Conservation (phyloP, 2,329 filamentous ascomycete species). For the Fusarium stilboides region DNA sequence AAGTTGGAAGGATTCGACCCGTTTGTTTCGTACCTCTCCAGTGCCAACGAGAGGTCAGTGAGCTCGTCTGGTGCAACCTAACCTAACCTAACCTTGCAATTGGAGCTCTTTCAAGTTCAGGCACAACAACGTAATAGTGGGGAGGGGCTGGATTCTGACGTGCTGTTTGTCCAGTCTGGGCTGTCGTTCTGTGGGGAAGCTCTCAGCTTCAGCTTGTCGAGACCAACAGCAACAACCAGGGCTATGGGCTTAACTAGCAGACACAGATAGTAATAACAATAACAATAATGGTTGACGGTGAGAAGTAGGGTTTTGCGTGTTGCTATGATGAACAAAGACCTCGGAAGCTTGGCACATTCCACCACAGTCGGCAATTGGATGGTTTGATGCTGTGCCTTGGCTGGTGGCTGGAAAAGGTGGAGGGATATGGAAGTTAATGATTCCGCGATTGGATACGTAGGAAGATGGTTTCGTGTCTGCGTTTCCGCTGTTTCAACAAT, state of each 20-base stretch:
- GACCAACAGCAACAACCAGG: conserved; percentile 10
- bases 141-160: conserved; percentile 34
- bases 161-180: conserved; percentile 31
- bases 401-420: conserved; percentile 41
- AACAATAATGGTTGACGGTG: conserved; percentile 24
- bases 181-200: conserved; percentile 41
- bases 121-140: conserved; percentile 40
- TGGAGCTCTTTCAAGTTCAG: conserved; percentile 41
- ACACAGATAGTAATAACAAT: background rate
- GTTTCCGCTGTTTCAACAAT: conserved; percentile 8
- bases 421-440: conserved; percentile 12
- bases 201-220: conserved; percentile 32
- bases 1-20: conserved; percentile 42
- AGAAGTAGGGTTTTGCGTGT: conserved; percentile 14
- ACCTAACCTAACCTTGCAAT: conserved; percentile 33
- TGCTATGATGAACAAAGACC: conserved; percentile 44
- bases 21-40: conserved; percentile 33
- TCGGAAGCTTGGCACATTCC: conserved; percentile 45
- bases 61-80: conserved; percentile 43
- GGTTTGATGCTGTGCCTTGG: conserved; percentile 26
- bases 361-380: conserved; percentile 42
- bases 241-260: background rate
- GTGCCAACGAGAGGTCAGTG: conserved; percentile 44
- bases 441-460: background rate
- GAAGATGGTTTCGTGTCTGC: conserved; percentile 6